Conservation (phyloP, 1,284 basidiomycete genomes). For the Golubevia sp. region DNA sequence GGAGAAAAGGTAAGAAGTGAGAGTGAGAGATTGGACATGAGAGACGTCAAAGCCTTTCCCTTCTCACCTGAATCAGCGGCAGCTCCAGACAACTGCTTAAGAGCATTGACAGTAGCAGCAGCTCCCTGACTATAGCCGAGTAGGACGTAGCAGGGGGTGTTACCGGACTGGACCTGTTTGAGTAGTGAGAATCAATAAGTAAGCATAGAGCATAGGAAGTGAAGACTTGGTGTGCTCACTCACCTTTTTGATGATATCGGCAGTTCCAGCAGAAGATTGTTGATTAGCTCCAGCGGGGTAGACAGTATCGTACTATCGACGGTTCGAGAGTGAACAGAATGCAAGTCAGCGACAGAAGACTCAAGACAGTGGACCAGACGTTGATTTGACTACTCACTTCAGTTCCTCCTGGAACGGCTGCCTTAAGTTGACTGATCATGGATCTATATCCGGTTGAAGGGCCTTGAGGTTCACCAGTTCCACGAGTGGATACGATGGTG, state of each 20-base stretch:
- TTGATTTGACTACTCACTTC: conserved; percentile 5
- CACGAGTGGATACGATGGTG: conserved; percentile 55
- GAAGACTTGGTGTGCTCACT: conserved; percentile 1
- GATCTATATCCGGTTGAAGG: conserved; percentile 29
- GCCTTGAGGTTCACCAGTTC: conserved; percentile 53
- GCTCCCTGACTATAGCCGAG: conserved; percentile 46
- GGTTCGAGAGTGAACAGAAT: not conserved
- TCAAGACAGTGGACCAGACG: no score
- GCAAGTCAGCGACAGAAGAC: no score
- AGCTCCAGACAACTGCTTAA: conserved; percentile 25
- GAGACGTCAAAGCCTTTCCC: no score
- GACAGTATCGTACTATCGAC: conserved; percentile 41
- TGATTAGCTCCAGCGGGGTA: conserved; percentile 46
- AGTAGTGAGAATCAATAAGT: conserved; percentile 6
- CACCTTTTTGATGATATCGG: no score
- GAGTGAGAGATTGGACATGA: no score
- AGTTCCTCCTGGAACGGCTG: conserved; percentile 21
- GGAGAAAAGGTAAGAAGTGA: not conserved
- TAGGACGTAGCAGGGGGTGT: conserved; percentile 23
- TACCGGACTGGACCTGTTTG: conserved; percentile 10
- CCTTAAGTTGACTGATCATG: conserved; percentile 29
- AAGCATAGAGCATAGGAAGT: not conserved
- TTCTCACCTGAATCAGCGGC: conserved; percentile 7
- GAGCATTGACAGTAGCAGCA: conserved; percentile 48
- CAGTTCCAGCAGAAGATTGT: conserved; percentile 32